These are phyloP conservation scores for Aspergillus chevalieri DNA, from an alignment of 2,329 filamentous ascomycete species.

Conservation along the genomic window DNA sequence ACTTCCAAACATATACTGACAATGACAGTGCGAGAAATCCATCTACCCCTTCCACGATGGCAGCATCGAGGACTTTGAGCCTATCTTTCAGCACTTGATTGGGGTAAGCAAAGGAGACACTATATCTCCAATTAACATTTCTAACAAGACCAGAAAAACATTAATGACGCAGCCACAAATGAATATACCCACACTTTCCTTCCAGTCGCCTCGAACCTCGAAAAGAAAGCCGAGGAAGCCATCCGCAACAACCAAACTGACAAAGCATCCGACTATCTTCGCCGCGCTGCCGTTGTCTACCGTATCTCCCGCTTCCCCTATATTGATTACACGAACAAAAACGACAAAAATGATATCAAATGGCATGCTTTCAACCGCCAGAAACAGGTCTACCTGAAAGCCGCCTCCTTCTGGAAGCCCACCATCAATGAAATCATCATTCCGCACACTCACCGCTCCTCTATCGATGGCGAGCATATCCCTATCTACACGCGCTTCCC, in stretches of 20 bases:
- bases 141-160: conserved; percentile 38
- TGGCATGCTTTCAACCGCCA: conserved; percentile 60
- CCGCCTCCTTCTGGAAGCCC: conserved; percentile 47
- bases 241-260: conserved; percentile 44
- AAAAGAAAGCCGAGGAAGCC: conserved; percentile 47
- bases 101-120: conserved; percentile 32
- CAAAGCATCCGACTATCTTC: conserved; percentile 56
- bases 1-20: not conserved
- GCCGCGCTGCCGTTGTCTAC: conserved; percentile 67
- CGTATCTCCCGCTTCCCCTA: conserved; percentile 65
- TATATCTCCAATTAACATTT: not conserved
- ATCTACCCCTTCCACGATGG: conserved; percentile 73
- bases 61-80: conserved; percentile 60
- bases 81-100: conserved; percentile 60
- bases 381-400: conserved; percentile 59
- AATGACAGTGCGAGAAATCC: conserved; percentile 49
- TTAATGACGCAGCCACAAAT: conserved; percentile 61
- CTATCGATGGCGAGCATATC: conserved; percentile 50
- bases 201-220: conserved; percentile 54
- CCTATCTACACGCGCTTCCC: conserved; percentile 63
- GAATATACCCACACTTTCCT: conserved; percentile 61
- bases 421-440: conserved; percentile 59
- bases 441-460: conserved; percentile 49
- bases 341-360: conserved; percentile 39
- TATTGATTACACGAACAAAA: conserved; percentile 23